Evolutionary conservation across 2,329 filamentous ascomycete genomes (phyloP).

Genomic region (Diaporthe ilicicola): DNA sequence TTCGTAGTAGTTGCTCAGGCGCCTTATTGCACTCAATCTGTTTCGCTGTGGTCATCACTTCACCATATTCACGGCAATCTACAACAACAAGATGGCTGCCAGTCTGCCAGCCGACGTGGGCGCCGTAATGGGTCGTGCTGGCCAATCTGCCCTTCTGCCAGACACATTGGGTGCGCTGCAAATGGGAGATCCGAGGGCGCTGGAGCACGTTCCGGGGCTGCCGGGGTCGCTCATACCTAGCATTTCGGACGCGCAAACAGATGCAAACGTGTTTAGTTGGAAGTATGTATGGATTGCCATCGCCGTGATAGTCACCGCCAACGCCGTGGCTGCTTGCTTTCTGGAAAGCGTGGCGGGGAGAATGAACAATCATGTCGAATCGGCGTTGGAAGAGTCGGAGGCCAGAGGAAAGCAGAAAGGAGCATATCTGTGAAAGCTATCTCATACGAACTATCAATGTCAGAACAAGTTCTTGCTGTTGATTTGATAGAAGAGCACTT

Average conservation of each 20-base stretch:
- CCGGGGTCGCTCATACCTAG: constrained; percentile 1
- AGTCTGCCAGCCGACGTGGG: constrained; percentile 1
- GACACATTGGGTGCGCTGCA: constrained; percentile 15
- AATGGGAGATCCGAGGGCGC: background rate
- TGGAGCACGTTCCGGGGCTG: constrained; percentile 10
- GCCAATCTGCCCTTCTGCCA: background rate
- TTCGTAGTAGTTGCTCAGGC: too few relatives aligned
- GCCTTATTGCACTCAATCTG: too few relatives aligned
- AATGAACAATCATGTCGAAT: constrained; percentile 29
- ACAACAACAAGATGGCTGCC: constrained; percentile 25
- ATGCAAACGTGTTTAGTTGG: constrained; percentile 24
- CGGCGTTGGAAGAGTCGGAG: constrained; percentile 26
- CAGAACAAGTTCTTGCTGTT: background rate
- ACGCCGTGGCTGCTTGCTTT: constrained; percentile 23
- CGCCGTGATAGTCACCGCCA: constrained; percentile 13
- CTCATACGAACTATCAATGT: background rate
- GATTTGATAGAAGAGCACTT: background rate
- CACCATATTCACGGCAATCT: constrained; percentile 29
- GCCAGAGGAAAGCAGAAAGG: constrained; percentile 21
- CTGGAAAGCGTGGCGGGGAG: constrained; percentile 18
- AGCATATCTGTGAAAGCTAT: background rate
- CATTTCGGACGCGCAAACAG: constrained; percentile 1
- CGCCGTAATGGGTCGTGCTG: background rate
- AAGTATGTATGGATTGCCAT: constrained; percentile 29
- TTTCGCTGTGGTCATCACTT: too few relatives aligned